Percentiles rank a stretch among this genome's conserved stretches.
Evolutionary conservation across 2,329 filamentous ascomycete genomes (phyloP).

Genomic region (Tolypocladium amazonense): DNA sequence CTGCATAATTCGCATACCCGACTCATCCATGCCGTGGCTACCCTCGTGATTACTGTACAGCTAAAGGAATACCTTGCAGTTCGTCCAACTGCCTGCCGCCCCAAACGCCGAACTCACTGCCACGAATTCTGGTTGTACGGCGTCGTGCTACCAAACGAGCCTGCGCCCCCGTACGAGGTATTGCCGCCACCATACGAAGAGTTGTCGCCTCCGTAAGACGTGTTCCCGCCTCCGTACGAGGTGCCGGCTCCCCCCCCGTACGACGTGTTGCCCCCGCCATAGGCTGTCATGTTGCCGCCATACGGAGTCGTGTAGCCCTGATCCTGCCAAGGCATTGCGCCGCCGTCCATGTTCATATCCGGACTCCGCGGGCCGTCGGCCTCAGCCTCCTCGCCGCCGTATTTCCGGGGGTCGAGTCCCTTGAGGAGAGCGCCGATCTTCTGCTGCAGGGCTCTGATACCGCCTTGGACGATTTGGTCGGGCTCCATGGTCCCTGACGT

Average conservation of each 20-base stretch:
- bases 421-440: constrained; percentile 77
- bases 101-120: constrained; percentile 22
- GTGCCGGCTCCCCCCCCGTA: constrained; percentile 52
- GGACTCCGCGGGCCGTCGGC: constrained; percentile 58
- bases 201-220: constrained; percentile 24
- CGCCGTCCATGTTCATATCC: constrained; percentile 49
- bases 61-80: too few species aligned
- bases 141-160: constrained; percentile 30
- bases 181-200: constrained; percentile 25
- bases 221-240: constrained; percentile 19
- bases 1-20: background rate
- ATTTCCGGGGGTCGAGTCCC: constrained; percentile 34
- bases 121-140: constrained; percentile 40
- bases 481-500: constrained; percentile 79
- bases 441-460: constrained; percentile 78
- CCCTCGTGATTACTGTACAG: background rate
- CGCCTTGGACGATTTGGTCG: constrained; percentile 78
- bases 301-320: constrained; percentile 63
- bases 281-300: constrained; percentile 48
- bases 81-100: background rate
- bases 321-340: constrained; percentile 44
- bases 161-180: constrained; percentile 55
- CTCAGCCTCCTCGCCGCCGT: constrained; percentile 45
- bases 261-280: constrained; percentile 51
- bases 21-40: background rate